These are phyloP conservation scores for Lepiota brunneoincarnata DNA, from an alignment of 768 basidiomycete genomes.

Conservation along the genomic window DNA sequence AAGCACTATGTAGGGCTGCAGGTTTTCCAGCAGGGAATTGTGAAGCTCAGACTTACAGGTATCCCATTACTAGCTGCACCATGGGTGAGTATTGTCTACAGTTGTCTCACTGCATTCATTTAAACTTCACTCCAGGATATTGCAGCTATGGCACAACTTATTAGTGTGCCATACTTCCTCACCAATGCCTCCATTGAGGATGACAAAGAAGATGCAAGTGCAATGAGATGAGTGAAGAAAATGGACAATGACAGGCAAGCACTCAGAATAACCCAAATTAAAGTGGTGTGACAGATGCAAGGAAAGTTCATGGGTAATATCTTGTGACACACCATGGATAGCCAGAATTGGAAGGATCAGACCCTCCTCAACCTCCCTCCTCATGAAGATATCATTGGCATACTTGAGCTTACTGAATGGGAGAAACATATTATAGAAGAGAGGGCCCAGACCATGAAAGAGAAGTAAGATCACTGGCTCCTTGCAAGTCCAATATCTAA, in stretches of 20 bases:
- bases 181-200: conserved; percentile 4
- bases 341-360: neutral
- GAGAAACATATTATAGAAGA: neutral
- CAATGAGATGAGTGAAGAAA: neutral
- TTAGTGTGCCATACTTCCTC: conserved; percentile 9
- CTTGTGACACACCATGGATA: neutral
- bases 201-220: neutral
- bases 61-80: conserved; percentile 23
- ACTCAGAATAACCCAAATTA: neutral
- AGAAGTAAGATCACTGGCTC: too few species aligned
- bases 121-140: conserved; percentile 5
- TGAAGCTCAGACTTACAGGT: conserved; percentile 18
- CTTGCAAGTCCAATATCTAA: too few species aligned
- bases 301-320: neutral
- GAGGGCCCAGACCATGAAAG: too few species aligned
- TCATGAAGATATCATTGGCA: neutral
- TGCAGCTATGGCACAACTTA: conserved; percentile 2
- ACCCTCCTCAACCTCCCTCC: conserved; percentile 1
- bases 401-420: neutral
- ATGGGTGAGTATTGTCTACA: conserved; percentile 14
- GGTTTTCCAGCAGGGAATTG: conserved; percentile 10
- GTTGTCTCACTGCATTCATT: neutral
- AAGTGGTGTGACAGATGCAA: neutral
- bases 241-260: neutral
- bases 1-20: conserved; percentile 14